A percentile compares a stretch with the other conserved stretches of the same genome.
These are phyloP conservation scores for Cryptococcus sp. DNA, from an alignment of 1,284 basidiomycete genomes.

Conservation along the genomic window DNA sequence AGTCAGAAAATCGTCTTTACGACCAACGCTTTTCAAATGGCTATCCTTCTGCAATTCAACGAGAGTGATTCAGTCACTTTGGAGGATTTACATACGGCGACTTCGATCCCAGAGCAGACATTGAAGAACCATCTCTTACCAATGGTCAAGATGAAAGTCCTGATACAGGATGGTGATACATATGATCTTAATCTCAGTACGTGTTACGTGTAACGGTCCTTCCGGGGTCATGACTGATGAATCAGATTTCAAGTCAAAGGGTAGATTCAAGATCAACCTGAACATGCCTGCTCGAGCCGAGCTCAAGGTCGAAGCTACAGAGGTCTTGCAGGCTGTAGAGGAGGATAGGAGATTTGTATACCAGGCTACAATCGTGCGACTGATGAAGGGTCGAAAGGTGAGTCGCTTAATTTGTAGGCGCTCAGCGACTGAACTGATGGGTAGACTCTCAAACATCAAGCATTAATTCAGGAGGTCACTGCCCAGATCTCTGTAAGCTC, in stretches of 20 bases:
- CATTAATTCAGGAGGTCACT: conserved; percentile 90
- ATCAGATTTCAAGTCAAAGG: conserved; percentile 89
- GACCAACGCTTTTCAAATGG: conserved; percentile 93
- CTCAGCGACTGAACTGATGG: neutral
- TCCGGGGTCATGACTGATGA: conserved; percentile 4
- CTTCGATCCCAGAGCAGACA: conserved; percentile 76
- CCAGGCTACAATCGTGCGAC: conserved; percentile 94
- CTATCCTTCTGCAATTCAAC: conserved; percentile 92
- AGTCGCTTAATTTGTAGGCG: conserved; percentile 3
- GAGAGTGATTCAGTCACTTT: conserved; percentile 76
- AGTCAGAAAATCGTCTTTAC: conserved; percentile 94
- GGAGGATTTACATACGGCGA: conserved; percentile 75
- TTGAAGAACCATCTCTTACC: conserved; percentile 77
- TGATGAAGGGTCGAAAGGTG: conserved; percentile 90
- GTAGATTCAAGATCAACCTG: conserved; percentile 81
- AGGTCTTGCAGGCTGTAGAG: conserved; percentile 92
- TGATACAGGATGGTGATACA: conserved; percentile 72
- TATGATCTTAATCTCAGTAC: conserved; percentile 91
- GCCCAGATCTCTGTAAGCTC: conserved; percentile 84
- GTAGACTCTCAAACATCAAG: conserved; percentile 67
- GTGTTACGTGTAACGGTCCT: no score
- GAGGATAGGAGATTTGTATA: conserved; percentile 97
- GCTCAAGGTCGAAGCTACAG: conserved; percentile 82
- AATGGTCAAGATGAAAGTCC: conserved; percentile 83
- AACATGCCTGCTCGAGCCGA: conserved; percentile 94